phyloP scores from a whole-genome alignment of 75 land plant genomes.

The Sequoiadendron giganteum region DNA sequence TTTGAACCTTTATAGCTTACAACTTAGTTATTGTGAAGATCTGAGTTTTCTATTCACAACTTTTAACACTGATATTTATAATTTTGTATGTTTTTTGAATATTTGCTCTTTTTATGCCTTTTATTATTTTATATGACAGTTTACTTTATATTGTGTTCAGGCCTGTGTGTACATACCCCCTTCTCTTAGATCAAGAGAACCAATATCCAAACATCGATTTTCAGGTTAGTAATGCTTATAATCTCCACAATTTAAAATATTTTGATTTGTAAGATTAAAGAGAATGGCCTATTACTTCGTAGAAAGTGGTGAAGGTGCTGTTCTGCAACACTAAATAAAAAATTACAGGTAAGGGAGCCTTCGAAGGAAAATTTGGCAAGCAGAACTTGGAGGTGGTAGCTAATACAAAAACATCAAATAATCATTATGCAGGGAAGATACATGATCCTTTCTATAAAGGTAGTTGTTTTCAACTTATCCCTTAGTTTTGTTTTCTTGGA shows the following conservation, averaged over 20 bases:
- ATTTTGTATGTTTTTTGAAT: not conserved
- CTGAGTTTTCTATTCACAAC: not conserved
- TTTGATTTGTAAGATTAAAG: not conserved
- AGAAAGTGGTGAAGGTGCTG: not conserved
- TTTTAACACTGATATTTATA: not conserved
- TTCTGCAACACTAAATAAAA: not conserved
- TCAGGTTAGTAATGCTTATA: not conserved
- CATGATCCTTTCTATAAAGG: not conserved
- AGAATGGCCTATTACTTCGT: not conserved
- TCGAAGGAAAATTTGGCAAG: not conserved
- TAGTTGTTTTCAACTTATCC: not conserved
- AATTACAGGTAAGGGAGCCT: not conserved
- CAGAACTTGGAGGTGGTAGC: not conserved
- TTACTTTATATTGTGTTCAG: slow-evolving; percentile 20
- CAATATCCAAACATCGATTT: slow-evolving; percentile 1
- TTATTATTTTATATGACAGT: not conserved
- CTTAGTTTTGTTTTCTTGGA: slow-evolving; percentile 2
- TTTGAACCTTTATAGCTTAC: not conserved
- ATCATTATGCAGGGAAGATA: not conserved
- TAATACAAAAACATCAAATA: not conserved
- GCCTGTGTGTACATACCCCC: slow-evolving; percentile 61
- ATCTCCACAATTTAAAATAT: not conserved
- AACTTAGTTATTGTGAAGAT: not conserved
- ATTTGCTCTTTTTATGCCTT: not conserved
- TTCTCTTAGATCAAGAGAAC: slow-evolving; percentile 37